Conservation (phyloP, 805 yeast species). For the Myxozyma geophila region DNA sequence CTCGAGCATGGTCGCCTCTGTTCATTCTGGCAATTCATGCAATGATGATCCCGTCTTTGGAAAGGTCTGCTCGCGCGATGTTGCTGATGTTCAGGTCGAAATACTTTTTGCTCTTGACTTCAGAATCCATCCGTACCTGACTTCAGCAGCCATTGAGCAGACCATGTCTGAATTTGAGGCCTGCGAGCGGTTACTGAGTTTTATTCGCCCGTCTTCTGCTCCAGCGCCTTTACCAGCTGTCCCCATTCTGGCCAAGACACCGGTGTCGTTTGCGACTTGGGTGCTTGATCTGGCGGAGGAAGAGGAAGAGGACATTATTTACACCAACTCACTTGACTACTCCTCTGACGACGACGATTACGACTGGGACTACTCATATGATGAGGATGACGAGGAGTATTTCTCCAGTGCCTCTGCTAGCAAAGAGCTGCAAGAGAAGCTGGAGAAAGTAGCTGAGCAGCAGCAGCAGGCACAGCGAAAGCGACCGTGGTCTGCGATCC, state of each 20-base stretch:
- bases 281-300: neutral
- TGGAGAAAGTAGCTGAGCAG: too few species aligned
- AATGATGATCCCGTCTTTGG: neutral
- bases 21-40: neutral
- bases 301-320: constrained; percentile 6
- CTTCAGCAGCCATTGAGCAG: neutral
- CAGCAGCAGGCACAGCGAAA: neutral
- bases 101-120: constrained; percentile 18
- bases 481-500: constrained; percentile 5
- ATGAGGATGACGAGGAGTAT: neutral
- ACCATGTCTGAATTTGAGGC: constrained; percentile 11
- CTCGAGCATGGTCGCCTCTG: neutral
- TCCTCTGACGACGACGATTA: constrained; percentile 8
- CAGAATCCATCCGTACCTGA: neutral
- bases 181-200: constrained; percentile 3
- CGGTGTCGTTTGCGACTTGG: neutral
- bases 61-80: neutral
- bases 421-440: neutral
- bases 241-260: neutral
- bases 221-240: neutral
- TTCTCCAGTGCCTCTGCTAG: neutral
- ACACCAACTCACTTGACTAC: neutral
- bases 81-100: constrained; percentile 10
- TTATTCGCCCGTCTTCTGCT: constrained; percentile 3
- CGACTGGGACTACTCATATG: neutral